A percentile compares a stretch with the other conserved stretches of the same genome.
Evolutionary conservation across 805 yeast genomes (phyloP).

Genomic region (Metschnikowia similis): DNA sequence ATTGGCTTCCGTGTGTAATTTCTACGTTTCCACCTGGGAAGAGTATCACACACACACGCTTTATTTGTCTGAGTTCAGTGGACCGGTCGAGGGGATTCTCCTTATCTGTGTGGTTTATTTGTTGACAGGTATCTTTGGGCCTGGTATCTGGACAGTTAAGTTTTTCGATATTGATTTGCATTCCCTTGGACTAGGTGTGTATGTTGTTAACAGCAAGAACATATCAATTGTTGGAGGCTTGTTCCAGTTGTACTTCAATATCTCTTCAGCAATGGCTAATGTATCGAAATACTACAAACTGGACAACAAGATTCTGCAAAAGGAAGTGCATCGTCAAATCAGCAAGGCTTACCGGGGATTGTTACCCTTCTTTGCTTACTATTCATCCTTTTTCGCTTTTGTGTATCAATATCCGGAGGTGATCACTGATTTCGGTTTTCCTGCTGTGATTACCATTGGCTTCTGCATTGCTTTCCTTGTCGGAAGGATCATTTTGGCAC

Average conservation of each 20-base stretch:
- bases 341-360: conserved; percentile 49
- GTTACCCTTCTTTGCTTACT: conserved; percentile 62
- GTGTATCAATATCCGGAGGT: conserved; percentile 49
- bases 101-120: conserved; percentile 53
- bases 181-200: conserved; percentile 25
- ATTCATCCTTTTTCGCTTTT: conserved; percentile 45
- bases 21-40: conserved; percentile 92
- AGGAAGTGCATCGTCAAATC: conserved; percentile 32
- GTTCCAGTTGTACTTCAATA: conserved; percentile 58
- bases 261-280: conserved; percentile 60
- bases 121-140: conserved; percentile 66
- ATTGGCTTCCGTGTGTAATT: conserved; percentile 72
- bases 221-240: conserved; percentile 50
- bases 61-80: conserved; percentile 74
- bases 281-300: conserved; percentile 45
- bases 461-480: conserved; percentile 76
- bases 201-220: conserved; percentile 37
- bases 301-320: conserved; percentile 18
- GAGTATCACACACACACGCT: conserved; percentile 86
- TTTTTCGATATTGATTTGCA: conserved; percentile 39
- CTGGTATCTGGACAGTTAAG: conserved; percentile 56
- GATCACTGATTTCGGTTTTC: conserved; percentile 42
- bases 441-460: conserved; percentile 68
- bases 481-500: conserved; percentile 87
- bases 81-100: conserved; percentile 93